phyloP scores from a whole-genome alignment of 2,329 filamentous ascomycete species.

The Dothideomycetes sp. region DNA sequence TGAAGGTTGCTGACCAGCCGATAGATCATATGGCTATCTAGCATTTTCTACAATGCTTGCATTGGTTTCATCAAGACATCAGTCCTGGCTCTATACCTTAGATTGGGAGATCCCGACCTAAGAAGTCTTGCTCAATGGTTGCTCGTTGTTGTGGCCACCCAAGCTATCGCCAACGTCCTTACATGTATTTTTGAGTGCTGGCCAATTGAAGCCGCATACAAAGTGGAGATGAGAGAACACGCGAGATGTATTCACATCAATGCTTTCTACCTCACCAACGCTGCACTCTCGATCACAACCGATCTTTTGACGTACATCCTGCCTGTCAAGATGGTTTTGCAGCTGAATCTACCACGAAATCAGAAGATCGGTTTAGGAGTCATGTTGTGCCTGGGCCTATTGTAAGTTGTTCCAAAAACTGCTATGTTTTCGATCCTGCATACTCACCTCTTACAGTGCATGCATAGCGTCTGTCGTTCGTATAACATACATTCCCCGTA shows the following conservation, averaged over 20 bases:
- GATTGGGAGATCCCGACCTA: slow-evolving; percentile 2
- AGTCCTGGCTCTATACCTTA: slow-evolving; percentile 6
- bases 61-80: slow-evolving; percentile 5
- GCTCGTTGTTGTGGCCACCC: neutral
- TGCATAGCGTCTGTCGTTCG: slow-evolving; percentile 4
- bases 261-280: slow-evolving; percentile 4
- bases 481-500: slow-evolving; percentile 7
- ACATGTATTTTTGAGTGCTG: slow-evolving; percentile 8
- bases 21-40: slow-evolving; percentile 4
- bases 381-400: slow-evolving; percentile 4
- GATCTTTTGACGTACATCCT: slow-evolving; percentile 6
- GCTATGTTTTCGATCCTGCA: neutral
- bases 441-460: neutral
- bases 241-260: slow-evolving; percentile 5
- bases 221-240: neutral
- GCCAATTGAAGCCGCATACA: neutral
- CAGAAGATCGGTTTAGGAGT: slow-evolving; percentile 4
- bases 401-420: neutral
- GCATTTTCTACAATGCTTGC: slow-evolving; percentile 10
- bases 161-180: slow-evolving; percentile 7
- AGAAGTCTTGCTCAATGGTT: slow-evolving; percentile 3
- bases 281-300: slow-evolving; percentile 2
- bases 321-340: slow-evolving; percentile 4
- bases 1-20: neutral
- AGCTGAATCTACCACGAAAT: slow-evolving; percentile 1